A percentile compares a stretch with the other conserved stretches of the same genome.
phyloP scores from a whole-genome alignment of 2,329 filamentous ascomycete genomes.

The Myriosclerotinia curreyana region DNA sequence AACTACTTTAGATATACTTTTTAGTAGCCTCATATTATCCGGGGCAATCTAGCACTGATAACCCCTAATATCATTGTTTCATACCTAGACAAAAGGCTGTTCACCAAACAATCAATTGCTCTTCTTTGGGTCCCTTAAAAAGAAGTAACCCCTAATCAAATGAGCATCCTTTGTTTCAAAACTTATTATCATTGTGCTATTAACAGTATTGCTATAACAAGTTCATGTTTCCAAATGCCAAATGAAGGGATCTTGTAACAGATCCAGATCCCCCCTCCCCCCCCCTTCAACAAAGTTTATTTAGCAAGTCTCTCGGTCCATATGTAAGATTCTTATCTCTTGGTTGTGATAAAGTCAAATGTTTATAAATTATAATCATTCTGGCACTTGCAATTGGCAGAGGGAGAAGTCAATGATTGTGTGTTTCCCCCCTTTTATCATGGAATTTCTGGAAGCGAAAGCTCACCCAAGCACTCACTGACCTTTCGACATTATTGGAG shows the following conservation, averaged over 20 bases:
- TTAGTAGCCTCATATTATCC: too few relatives aligned
- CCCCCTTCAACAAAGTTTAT: too few relatives aligned
- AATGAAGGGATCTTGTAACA: conserved; percentile 19
- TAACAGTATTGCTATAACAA: background rate
- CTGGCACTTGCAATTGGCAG: background rate
- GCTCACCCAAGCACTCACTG: background rate
- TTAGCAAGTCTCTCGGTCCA: background rate
- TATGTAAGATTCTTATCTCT: background rate
- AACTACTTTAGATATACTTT: too few relatives aligned
- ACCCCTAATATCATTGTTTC: too few relatives aligned
- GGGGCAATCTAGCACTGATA: too few relatives aligned
- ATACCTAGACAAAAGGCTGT: background rate
- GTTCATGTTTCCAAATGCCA: conserved; percentile 4
- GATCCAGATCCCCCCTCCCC: conserved; percentile 1
- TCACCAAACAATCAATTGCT: too few relatives aligned
- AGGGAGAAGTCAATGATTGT: background rate
- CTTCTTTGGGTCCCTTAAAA: background rate
- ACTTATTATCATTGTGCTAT: too few relatives aligned
- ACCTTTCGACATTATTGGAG: background rate
- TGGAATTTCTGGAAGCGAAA: conserved; percentile 12
- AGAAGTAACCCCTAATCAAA: conserved; percentile 6
- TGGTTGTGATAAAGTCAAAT: too few relatives aligned
- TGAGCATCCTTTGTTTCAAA: conserved; percentile 21
- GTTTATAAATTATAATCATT: background rate
- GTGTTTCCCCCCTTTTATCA: background rate